Evolutionary conservation across 2,329 filamentous ascomycete species (phyloP), one percentile per base, ranked within the genome.

Genomic region (Paracorniculantispora psalliotae): DNA sequence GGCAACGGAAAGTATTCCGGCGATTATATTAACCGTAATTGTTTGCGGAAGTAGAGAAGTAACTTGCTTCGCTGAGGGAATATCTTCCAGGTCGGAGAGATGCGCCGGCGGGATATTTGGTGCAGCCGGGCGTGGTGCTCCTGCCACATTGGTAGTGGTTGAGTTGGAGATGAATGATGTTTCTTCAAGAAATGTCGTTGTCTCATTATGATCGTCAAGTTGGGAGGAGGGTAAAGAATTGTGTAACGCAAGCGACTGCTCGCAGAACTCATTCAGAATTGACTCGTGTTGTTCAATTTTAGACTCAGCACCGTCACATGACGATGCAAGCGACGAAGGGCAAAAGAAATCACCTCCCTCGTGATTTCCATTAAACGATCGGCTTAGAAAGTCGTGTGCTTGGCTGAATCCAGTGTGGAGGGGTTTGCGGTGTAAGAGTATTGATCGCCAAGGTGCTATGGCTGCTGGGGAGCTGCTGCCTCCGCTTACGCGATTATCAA

Each of bases 21-120:
- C 90, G n/a, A 97, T 81, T 6, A 96, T 71, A 69, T 92, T 91
- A 26, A 92, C 83, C 0, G 91, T 92, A 69, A 92, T 84, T 0
- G 91, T 96, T 68, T 92, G 89, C 0, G 92, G 92, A 30, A 81
- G 77, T 49, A 96, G 88, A 0, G 81, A 81, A 10, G 79, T 69
- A 6, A 96, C 78, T 65, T 89, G 83, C 2, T 70, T 68, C 0
- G 90, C 87, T 21, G 79, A 80, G 0, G 92, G 92, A 10, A 97
- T 77, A 61, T 87, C 83, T 55, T 81, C 80, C 15, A 97, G 77
- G 66, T 91, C 79, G 30, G 77, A 67, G 63, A 75, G 63, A 68
- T 76, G 65, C 5, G 72, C 67, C 25, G 72, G 64, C 19, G 25
- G 33, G 64, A 67, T 58, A 62, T 64, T 62, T 53, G 59, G 65